Conservation (phyloP, 140 eudicot species). For the Senecio squalidus region DNA sequence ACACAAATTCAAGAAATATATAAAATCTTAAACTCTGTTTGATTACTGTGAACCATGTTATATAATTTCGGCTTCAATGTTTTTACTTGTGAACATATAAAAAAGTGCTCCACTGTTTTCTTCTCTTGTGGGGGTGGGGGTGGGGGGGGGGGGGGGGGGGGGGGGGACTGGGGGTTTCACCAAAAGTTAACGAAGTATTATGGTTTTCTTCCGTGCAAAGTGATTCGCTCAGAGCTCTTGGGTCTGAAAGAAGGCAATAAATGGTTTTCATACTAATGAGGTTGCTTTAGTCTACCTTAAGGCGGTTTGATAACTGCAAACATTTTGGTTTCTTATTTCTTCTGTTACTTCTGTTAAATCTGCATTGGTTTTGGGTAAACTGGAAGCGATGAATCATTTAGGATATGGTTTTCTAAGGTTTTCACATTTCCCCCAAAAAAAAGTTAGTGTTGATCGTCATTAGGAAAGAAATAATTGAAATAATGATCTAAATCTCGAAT, state of each 20-base stretch:
- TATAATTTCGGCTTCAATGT: background rate
- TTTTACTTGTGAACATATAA: no score
- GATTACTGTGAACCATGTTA: background rate
- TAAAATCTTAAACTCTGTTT: no score
- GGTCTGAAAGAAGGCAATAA: conserved; percentile 4
- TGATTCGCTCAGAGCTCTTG: background rate
- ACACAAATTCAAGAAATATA: no score
- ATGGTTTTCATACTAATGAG: background rate
- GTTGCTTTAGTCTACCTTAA: background rate
- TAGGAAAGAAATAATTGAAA: background rate
- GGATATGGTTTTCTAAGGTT: background rate
- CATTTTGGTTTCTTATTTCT: background rate
- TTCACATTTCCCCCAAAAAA: background rate
- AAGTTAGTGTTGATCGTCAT: background rate
- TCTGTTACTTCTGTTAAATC: background rate
- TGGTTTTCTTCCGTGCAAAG: background rate
- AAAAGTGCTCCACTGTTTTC: no score
- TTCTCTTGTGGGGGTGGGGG: no score
- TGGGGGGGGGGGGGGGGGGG: no score
- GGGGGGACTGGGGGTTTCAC: background rate
- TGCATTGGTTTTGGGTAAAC: background rate
- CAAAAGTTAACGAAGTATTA: background rate
- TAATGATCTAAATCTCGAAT: background rate
- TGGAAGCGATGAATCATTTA: conserved; percentile 4
- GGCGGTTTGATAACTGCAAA: background rate